These are phyloP conservation scores for Speleostelium caveatum DNA, from an alignment of 78 protist species.

Conservation along the genomic window DNA sequence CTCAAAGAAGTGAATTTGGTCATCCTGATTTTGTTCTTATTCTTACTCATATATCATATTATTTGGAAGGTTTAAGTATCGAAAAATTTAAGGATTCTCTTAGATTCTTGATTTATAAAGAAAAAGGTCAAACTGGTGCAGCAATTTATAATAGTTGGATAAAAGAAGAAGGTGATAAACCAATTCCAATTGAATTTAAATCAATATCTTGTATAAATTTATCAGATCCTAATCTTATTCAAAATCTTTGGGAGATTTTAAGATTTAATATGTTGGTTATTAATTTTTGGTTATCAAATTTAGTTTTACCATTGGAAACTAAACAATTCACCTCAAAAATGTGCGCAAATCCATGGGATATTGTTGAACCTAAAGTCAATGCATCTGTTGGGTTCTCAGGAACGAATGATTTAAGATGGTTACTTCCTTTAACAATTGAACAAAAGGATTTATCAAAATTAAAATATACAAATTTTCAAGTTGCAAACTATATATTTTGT, in stretches of 20 bases:
- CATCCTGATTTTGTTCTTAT: conserved; percentile 87
- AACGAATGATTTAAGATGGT: background rate
- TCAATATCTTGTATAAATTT: background rate
- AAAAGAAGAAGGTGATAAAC: background rate
- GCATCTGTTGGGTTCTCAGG: conserved; percentile 5
- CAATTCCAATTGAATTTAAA: background rate
- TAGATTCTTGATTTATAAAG: background rate
- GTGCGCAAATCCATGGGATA: conserved; percentile 21
- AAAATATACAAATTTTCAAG: conserved; percentile 7
- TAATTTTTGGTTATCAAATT: conserved; percentile 1
- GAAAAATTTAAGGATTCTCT: background rate
- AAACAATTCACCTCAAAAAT: conserved; percentile 3
- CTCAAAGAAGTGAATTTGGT: conserved; percentile 71
- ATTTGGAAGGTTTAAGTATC: conserved; percentile 38
- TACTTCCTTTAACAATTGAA: conserved; percentile 10
- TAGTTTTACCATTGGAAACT: conserved; percentile 30
- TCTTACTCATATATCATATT: conserved; percentile 72
- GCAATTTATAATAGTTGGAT: background rate
- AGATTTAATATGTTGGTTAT: background rate
- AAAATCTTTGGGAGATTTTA: background rate
- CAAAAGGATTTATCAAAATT: background rate
- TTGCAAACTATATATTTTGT: background rate
- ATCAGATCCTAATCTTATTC: background rate
- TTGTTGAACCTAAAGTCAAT: background rate
- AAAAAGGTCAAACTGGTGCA: background rate